phyloP scores from a whole-genome alignment of 768 basidiomycete genomes.

The Kwoniella mangroviensis region DNA sequence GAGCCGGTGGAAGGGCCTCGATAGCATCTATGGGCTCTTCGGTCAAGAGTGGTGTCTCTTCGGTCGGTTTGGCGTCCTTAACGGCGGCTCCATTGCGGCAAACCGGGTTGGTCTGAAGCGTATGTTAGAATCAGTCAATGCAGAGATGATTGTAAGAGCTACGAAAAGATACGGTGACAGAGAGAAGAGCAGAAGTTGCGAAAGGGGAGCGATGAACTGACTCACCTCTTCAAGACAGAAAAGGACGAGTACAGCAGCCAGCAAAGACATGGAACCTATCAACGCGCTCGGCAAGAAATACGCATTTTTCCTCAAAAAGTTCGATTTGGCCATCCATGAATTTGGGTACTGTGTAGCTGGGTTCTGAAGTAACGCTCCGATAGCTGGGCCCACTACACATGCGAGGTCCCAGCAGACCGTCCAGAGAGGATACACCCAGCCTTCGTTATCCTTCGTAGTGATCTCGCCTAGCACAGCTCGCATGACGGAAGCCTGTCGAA shows the following conservation, averaged over 20 bases:
- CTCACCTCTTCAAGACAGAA: conserved; percentile 38
- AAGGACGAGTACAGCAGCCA: conserved; percentile 16
- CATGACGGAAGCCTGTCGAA: conserved; percentile 31
- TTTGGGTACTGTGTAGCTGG: conserved; percentile 18
- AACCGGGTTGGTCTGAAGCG: too few species aligned
- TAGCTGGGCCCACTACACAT: conserved; percentile 28
- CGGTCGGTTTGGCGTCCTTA: conserved; percentile 5
- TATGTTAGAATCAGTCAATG: too few species aligned
- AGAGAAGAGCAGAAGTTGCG: neutral
- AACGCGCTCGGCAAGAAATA: conserved; percentile 13
- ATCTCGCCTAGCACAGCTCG: conserved; percentile 38
- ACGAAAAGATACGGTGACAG: neutral
- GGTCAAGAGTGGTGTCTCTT: neutral
- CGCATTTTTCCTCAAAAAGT: conserved; percentile 1
- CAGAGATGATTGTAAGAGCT: too few species aligned
- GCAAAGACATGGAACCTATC: neutral
- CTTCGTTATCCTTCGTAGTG: conserved; percentile 29
- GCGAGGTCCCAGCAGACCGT: conserved; percentile 34
- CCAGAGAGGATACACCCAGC: conserved; percentile 38
- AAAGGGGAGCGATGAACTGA: neutral
- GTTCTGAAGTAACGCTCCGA: conserved; percentile 27
- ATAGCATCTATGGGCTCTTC: conserved; percentile 10
- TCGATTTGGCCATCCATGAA: conserved; percentile 7
- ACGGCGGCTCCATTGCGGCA: neutral
- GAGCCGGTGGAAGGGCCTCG: conserved; percentile 9